phyloP scores from a whole-genome alignment of 495 filamentous ascomycete genomes.

The Aspergillus hancockii region DNA sequence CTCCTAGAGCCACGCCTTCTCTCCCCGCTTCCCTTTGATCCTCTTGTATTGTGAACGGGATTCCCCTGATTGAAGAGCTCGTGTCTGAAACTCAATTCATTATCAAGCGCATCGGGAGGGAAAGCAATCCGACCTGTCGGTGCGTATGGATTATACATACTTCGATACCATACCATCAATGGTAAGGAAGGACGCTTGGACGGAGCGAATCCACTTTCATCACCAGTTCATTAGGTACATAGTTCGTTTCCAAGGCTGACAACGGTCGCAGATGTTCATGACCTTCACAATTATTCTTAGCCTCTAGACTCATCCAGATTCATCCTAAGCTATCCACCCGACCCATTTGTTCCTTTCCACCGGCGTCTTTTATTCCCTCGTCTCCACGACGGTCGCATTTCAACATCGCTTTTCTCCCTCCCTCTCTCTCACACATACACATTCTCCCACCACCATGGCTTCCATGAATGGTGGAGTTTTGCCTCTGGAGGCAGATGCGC shows the following conservation, averaged over 20 bases:
- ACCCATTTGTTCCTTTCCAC: conserved; percentile 1
- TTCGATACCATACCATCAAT: conserved; percentile 8
- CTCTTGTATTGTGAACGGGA: neutral
- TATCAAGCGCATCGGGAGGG: conserved; percentile 12
- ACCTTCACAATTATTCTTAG: neutral
- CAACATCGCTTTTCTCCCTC: neutral
- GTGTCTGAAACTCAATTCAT: conserved; percentile 14
- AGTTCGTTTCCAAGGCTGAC: conserved; percentile 25
- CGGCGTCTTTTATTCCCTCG: neutral
- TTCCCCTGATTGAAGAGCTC: neutral
- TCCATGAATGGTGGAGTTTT: conserved; percentile 20
- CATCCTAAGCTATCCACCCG: conserved; percentile 1
- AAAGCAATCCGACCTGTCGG: conserved; percentile 15
- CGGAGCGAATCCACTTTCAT: conserved; percentile 21
- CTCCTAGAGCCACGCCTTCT: no score
- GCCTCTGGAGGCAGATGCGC: conserved; percentile 19
- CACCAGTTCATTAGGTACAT: no score
- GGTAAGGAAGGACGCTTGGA: conserved; percentile 19
- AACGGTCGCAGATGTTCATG: conserved; percentile 9
- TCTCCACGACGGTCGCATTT: conserved; percentile 24
- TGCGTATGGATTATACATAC: conserved; percentile 15
- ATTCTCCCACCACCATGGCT: conserved; percentile 18
- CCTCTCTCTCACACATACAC: neutral
- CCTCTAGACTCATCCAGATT: conserved; percentile 5
- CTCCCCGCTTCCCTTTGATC: no score